phyloP scores from a whole-genome alignment of 2,329 filamentous ascomycete species.

The Diaporthe vaccinii region DNA sequence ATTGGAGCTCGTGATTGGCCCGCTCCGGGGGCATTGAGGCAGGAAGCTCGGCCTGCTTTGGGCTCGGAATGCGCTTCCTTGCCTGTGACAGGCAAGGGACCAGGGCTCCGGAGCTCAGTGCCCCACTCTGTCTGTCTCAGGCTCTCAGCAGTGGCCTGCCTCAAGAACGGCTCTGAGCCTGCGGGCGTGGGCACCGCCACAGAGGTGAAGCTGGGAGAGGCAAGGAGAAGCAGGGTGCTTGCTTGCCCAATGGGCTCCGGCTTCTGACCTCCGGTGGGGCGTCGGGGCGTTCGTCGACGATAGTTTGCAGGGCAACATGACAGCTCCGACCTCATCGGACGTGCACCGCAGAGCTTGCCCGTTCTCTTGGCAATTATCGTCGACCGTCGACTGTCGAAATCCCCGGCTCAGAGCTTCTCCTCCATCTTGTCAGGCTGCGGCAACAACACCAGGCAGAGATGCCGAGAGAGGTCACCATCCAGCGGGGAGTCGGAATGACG shows the following conservation, averaged over 20 bases:
- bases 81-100: slow-evolving; percentile 23
- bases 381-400: background rate
- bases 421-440: slow-evolving; percentile 1
- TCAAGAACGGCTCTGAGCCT: background rate
- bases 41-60: slow-evolving; percentile 17
- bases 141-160: background rate
- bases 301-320: background rate
- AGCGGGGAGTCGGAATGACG: background rate
- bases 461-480: too few species aligned
- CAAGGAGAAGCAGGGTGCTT: slow-evolving; percentile 8
- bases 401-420: background rate
- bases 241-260: background rate
- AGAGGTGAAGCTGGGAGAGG: background rate
- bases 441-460: background rate
- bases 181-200: slow-evolving; percentile 15
- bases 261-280: background rate
- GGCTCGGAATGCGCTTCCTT: slow-evolving; percentile 9
- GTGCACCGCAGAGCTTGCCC: background rate
- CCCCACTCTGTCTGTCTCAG: slow-evolving; percentile 17
- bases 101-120: slow-evolving; percentile 7
- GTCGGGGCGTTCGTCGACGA: background rate
- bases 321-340: slow-evolving; percentile 5
- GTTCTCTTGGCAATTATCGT: background rate
- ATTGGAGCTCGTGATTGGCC: slow-evolving; percentile 29
- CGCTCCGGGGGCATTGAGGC: background rate